A percentile compares a stretch with the other conserved stretches of the same genome.
Evolutionary conservation across 768 basidiomycete genomes (phyloP).

Genomic region (Russula emetica): DNA sequence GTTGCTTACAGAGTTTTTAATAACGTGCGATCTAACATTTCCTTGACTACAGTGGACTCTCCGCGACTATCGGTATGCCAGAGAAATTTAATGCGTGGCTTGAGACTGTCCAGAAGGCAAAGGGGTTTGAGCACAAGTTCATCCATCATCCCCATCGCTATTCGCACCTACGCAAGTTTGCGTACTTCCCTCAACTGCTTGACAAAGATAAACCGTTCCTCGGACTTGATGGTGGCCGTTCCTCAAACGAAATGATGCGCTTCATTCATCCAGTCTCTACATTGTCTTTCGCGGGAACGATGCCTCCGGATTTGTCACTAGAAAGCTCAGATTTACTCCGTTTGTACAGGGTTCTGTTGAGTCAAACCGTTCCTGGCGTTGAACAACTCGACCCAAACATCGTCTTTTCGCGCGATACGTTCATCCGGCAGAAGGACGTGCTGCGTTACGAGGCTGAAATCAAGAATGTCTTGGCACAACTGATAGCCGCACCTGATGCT

Average conservation of each 20-base stretch:
- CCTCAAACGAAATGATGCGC: constrained; percentile 41
- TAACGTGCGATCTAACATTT: not conserved
- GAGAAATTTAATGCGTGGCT: constrained; percentile 66
- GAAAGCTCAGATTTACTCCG: constrained; percentile 55
- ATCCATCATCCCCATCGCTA: constrained; percentile 66
- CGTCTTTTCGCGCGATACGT: constrained; percentile 42
- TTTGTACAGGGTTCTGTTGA: constrained; percentile 46
- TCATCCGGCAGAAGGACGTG: constrained; percentile 58
- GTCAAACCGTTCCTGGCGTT: constrained; percentile 30
- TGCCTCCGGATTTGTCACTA: constrained; percentile 61
- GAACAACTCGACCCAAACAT: constrained; percentile 39
- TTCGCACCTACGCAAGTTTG: constrained; percentile 68
- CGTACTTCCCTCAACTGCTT: constrained; percentile 42
- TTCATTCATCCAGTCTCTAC: constrained; percentile 62
- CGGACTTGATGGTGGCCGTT: constrained; percentile 37
- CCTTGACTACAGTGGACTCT: constrained; percentile 49
- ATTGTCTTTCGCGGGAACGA: constrained; percentile 48
- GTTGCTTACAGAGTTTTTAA: constrained; percentile 28
- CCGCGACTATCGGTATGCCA: constrained; percentile 65
- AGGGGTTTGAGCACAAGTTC: constrained; percentile 55
- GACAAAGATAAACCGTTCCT: constrained; percentile 33
- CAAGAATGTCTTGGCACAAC: constrained; percentile 41
- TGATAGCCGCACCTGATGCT: constrained; percentile 40
- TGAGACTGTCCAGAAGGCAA: constrained; percentile 51
- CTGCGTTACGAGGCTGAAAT: constrained; percentile 53